A percentile compares a stretch with the other conserved stretches of the same genome.
These are phyloP conservation scores for Aspergillus indologenus DNA, from an alignment of 495 filamentous ascomycete species.

Conservation along the genomic window DNA sequence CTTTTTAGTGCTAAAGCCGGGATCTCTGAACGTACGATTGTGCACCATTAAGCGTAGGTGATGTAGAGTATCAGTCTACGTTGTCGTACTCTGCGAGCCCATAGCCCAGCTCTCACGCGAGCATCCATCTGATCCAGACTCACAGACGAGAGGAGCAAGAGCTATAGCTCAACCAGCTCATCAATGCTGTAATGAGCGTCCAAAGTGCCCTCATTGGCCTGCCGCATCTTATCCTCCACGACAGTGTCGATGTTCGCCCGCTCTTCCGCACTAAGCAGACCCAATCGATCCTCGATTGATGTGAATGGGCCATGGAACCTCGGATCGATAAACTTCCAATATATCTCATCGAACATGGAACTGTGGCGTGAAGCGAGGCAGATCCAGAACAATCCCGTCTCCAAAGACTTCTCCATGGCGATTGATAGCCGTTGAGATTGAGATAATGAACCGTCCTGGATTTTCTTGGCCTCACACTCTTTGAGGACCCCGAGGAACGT, in stretches of 20 bases:
- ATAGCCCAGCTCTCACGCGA: too few species aligned
- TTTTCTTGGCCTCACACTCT: slow-evolving; percentile 24
- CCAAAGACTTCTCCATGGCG: slow-evolving; percentile 23
- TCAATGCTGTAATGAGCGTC: too few species aligned
- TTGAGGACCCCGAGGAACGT: slow-evolving; percentile 25
- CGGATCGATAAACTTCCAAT: slow-evolving; percentile 28
- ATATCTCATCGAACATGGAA: slow-evolving; percentile 32
- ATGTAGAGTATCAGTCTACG: too few species aligned
- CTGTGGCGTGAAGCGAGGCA: slow-evolving; percentile 26
- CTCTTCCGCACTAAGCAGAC: neutral
- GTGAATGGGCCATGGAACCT: slow-evolving; percentile 15
- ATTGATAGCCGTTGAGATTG: slow-evolving; percentile 24
- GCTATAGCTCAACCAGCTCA: neutral
- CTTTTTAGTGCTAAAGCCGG: too few species aligned
- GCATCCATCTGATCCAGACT: too few species aligned
- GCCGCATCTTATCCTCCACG: neutral
- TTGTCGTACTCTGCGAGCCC: too few species aligned
- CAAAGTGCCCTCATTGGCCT: neutral
- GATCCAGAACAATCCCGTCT: slow-evolving; percentile 30
- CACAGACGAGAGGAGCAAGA: too few species aligned
- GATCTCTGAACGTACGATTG: too few species aligned
- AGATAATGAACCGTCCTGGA: slow-evolving; percentile 12
- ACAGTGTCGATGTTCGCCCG: neutral
- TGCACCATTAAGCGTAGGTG: too few species aligned
- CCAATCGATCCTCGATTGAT: neutral